Percentiles rank a stretch among this genome's conserved stretches.
phyloP scores from a whole-genome alignment of 2,329 filamentous ascomycete genomes.

The Thelonectria discophora region DNA sequence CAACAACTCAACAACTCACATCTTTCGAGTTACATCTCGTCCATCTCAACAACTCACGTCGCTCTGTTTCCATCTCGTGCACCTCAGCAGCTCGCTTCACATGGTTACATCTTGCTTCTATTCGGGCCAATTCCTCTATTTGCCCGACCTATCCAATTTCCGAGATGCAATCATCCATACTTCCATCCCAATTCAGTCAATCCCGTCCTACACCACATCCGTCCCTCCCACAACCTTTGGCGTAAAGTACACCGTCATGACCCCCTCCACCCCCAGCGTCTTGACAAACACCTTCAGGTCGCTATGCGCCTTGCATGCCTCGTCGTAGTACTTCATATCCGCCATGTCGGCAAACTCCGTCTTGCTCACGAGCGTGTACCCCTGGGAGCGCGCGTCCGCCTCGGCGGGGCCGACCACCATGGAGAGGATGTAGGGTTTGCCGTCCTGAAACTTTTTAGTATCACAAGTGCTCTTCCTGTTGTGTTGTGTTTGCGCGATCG shows the following conservation, averaged over 20 bases:
- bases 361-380: constrained; percentile 71
- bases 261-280: constrained; percentile 46
- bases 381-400: constrained; percentile 68
- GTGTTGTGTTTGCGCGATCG: background rate
- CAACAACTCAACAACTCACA: too few relatives aligned
- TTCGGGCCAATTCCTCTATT: too few relatives aligned
- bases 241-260: constrained; percentile 54
- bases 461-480: too few relatives aligned
- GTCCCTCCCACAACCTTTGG: constrained; percentile 42
- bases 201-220: constrained; percentile 11
- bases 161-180: constrained; percentile 1
- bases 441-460: constrained; percentile 59
- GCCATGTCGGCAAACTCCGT: constrained; percentile 70
- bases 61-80: too few relatives aligned
- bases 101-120: too few relatives aligned
- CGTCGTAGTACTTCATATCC: constrained; percentile 77
- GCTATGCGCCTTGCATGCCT: constrained; percentile 55
- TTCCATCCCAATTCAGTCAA: too few relatives aligned
- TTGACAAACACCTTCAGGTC: constrained; percentile 51
- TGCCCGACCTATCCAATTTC: too few relatives aligned
- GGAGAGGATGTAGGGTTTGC: constrained; percentile 73
- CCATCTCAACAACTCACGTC: too few relatives aligned
- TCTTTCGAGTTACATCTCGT: too few relatives aligned
- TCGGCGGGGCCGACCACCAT: constrained; percentile 62
- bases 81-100: too few relatives aligned